These are phyloP conservation scores for Pseudognaphalium luteoalbum DNA, from an alignment of 129 eudicot species.

Conservation along the genomic window DNA sequence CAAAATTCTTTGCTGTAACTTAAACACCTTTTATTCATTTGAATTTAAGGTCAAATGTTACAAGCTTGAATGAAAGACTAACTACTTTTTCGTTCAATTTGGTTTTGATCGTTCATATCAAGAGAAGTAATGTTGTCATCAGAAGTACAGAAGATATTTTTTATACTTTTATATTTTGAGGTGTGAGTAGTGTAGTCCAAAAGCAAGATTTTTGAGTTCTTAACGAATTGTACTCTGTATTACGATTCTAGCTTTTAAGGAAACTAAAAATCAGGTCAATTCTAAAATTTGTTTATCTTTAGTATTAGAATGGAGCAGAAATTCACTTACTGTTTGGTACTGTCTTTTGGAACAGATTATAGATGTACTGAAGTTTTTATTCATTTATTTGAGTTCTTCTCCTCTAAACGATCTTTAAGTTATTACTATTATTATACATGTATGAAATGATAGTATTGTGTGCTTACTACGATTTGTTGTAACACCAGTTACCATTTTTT, in stretches of 20 bases:
- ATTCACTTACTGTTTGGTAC: background rate
- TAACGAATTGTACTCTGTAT: background rate
- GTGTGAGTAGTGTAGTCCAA: background rate
- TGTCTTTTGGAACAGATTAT: background rate
- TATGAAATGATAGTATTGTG: too few relatives aligned
- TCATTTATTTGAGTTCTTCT: background rate
- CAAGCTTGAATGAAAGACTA: too few relatives aligned
- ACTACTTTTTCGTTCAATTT: too few relatives aligned
- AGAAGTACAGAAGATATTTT: too few relatives aligned
- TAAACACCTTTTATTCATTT: too few relatives aligned
- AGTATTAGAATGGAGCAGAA: too few relatives aligned
- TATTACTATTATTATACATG: too few relatives aligned
- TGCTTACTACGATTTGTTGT: too few relatives aligned
- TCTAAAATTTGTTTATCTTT: background rate
- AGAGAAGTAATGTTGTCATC: background rate
- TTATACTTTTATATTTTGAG: background rate
- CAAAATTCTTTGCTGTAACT: background rate
- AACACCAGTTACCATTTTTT: too few relatives aligned
- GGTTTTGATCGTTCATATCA: too few relatives aligned
- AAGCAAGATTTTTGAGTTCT: background rate
- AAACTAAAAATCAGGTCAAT: background rate
- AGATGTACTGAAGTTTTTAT: background rate
- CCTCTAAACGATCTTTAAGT: background rate
- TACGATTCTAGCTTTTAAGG: background rate
- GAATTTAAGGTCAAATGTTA: too few relatives aligned